Base-by-base conservation (phyloP, 2,329 filamentous ascomycete genomes). In the Botryotinia narcissicola region DNA sequence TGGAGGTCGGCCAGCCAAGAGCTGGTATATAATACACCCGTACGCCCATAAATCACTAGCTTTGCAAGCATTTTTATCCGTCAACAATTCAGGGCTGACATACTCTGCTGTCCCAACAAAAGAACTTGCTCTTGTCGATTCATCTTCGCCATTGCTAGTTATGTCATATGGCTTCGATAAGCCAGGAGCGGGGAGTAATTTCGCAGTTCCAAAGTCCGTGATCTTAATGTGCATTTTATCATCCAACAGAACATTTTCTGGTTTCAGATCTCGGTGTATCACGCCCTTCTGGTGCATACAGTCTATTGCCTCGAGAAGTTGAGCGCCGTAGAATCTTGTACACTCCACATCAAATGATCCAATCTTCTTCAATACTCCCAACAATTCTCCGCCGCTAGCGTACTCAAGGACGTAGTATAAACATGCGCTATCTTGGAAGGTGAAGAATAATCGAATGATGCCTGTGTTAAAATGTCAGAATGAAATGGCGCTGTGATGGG, bases 41-140 rank as follows among this genome's bases (percentile, higher is more conserved):
- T 97, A 99, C 3, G 96, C 96, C 96, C 96, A 99, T 68, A 99
- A 83, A 83, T 99, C 96, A 82, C 96, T 98, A 61, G 95, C 93
- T 84, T 98, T 99, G 85, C 95, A 98, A 32, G 95, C 96, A 79
- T 93, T 97, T 84, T 98, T 98, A 80, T 97, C 94, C 44, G 93
- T 97, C 72, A 99, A 86, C n/a, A 99, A 87, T 82, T 99, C 96
- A 0, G 96, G 96, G 80, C 96, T 98, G 78, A 99, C 96, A 80
- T 99, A 99, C 82, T 99, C 96, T 18, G 96, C 96, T 0, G 96
- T 99, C 54, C 96, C 96, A 60, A 99, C 96, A 81, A 99, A 99
- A 0, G 96, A 99, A 51, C 93, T 93, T 20, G 95, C 94, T 77
- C 94, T 89, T 76, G 90, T 90, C 70, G 92, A 89, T 62, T 93